phyloP scores from a whole-genome alignment of 805 yeast species.

The Metschnikowia peoriensis region DNA sequence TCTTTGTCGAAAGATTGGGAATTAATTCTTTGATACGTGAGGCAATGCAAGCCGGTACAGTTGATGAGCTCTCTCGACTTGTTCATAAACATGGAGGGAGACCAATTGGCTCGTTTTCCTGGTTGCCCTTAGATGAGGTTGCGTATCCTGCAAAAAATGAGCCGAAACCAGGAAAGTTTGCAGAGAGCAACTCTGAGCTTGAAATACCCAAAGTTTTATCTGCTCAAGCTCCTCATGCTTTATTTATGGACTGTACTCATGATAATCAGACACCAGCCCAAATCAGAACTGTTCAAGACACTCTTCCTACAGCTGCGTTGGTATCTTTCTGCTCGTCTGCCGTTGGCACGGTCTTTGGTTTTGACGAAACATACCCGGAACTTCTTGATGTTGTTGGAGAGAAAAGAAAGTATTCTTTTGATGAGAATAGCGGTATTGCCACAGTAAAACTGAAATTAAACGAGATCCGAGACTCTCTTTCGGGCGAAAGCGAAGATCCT shows the following conservation, averaged over 20 bases:
- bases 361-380: constrained; percentile 86
- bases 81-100: constrained; percentile 93
- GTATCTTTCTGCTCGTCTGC: constrained; percentile 93
- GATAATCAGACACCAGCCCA: constrained; percentile 90
- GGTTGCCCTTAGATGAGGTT: constrained; percentile 73
- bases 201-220: constrained; percentile 65
- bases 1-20: constrained; percentile 88
- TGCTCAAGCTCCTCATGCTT: constrained; percentile 81
- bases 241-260: constrained; percentile 97
- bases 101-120: constrained; percentile 88
- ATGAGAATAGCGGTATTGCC: constrained; percentile 62
- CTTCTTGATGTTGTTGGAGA: constrained; percentile 81
- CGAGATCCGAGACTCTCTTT: constrained; percentile 54
- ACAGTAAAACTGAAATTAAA: constrained; percentile 62
- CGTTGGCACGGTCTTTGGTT: constrained; percentile 91
- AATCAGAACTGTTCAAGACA: constrained; percentile 90
- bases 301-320: constrained; percentile 90
- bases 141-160: constrained; percentile 60
- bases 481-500: constrained; percentile 56
- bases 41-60: constrained; percentile 96
- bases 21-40: constrained; percentile 88
- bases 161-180: constrained; percentile 25
- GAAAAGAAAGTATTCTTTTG: constrained; percentile 55
- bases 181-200: constrained; percentile 53
- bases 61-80: constrained; percentile 77